Base-by-base conservation (phyloP, 2,329 filamentous ascomycete species). In the Apiospora kogelbergensis region DNA sequence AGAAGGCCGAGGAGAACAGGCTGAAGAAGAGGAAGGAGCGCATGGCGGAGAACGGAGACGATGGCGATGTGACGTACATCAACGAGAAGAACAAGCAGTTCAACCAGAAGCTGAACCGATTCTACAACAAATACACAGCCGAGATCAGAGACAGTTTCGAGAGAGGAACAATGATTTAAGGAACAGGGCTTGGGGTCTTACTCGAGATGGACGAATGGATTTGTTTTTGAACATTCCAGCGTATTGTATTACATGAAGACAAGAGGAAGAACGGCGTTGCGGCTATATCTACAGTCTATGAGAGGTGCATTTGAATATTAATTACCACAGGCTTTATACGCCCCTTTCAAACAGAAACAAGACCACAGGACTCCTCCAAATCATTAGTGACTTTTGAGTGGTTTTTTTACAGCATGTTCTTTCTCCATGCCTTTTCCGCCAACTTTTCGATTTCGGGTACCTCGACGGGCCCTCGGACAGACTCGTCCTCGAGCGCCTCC, bases 51-150 rank as follows among this genome's bases (percentile, higher is more conserved):
- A 91, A 91, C 71, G 94, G 95, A 69, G 94, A 97, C 72, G 93
- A 95, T 64, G 91, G 90, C 37, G 96, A 99, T 81, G 93, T 98
- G 75, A 98, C 95, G 9, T 98, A 97, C 82, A 99, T 99, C 88
- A 99, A 99, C 83, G 94, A 98, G 83, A 98, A 99, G 91, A 99
- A 99, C 86, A 98, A 98, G 86, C 94, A 98, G 86, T 99, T 99
- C 85, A 99, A 99, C 89, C 91, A 97, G 84, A 98, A 99, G 84
- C 85, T 99, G 80, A 86, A 92, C 67, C 87, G 96, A 73, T 99
- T 98, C 84, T 99, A 99, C 83, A 96, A 99, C 84, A 97, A 97
- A 85, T 99, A 99, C 81, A 99, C 96, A 63, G 90, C 93, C 41
- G 96, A 99, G 80, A 98, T 99, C 76, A 87, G 96, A 78, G 96